Percentiles rank a stretch among this genome's conserved stretches.
phyloP scores from a whole-genome alignment of 306 rosid species.

The Malus asiatica region DNA sequence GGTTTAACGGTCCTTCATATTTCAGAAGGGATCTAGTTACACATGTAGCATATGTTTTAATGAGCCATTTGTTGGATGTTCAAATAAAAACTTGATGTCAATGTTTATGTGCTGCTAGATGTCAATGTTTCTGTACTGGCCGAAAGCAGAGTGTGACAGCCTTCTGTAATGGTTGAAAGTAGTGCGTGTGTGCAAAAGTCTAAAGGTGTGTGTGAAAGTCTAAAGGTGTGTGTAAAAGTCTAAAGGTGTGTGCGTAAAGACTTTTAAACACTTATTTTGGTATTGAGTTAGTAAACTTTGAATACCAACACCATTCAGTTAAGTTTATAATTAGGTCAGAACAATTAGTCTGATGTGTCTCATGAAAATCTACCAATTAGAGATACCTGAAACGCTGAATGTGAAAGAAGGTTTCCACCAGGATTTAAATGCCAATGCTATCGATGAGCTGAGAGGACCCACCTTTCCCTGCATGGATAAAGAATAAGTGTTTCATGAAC shows the following conservation, averaged over 20 bases:
- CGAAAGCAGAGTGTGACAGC: too few species aligned
- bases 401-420: conserved; percentile 99
- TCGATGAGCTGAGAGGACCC: conserved; percentile 70
- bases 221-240: too few species aligned
- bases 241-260: too few species aligned
- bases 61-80: neutral
- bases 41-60: too few species aligned
- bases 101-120: too few species aligned
- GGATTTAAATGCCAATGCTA: conserved; percentile 76
- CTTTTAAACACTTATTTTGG: too few species aligned
- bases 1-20: neutral
- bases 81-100: too few species aligned
- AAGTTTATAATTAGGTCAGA: neutral
- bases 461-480: conserved; percentile 59
- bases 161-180: too few species aligned
- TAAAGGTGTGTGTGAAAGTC: too few species aligned
- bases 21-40: neutral
- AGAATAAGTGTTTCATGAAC: conserved; percentile 16
- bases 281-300: too few species aligned
- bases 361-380: conserved; percentile 4
- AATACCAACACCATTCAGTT: neutral
- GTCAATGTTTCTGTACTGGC: too few species aligned
- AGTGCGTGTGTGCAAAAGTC: too few species aligned
- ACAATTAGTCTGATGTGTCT: neutral
- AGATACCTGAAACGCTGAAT: conserved; percentile 72